These are phyloP conservation scores for Dentipellis fragilis DNA, from an alignment of 768 basidiomycete species.

Conservation along the genomic window DNA sequence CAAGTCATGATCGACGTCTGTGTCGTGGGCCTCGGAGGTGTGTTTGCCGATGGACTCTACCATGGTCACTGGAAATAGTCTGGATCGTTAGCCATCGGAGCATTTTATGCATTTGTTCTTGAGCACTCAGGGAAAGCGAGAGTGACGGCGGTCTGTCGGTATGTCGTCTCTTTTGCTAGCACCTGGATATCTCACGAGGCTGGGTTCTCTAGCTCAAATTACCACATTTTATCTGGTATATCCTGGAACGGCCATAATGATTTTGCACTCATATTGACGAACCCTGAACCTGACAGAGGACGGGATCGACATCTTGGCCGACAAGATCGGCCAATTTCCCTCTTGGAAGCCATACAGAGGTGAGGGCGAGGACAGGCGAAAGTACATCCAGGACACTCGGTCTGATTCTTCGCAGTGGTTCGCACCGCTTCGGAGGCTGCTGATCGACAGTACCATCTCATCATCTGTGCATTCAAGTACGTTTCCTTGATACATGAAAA, in stretches of 20 bases:
- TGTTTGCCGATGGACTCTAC: neutral
- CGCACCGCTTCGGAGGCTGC: neutral
- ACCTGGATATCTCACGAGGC: neutral
- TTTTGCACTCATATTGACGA: no score
- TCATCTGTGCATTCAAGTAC: neutral
- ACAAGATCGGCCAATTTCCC: neutral
- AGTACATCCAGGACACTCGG: no score
- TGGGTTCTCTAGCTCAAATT: neutral
- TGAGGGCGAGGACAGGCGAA: neutral
- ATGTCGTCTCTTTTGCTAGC: neutral
- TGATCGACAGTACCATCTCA: neutral
- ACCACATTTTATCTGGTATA: neutral
- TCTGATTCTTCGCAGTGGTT: neutral
- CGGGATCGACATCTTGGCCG: neutral
- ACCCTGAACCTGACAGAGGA: neutral
- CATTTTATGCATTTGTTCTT: slow-evolving; percentile 11
- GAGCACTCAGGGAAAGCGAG: slow-evolving; percentile 10
- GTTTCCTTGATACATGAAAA: neutral
- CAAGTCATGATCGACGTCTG: slow-evolving; percentile 28
- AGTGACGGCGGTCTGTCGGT: slow-evolving; percentile 17
- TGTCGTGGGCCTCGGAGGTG: neutral
- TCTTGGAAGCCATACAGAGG: neutral
- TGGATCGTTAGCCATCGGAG: slow-evolving; percentile 10
- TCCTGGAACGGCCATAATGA: no score
- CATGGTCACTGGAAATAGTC: no score